Evolutionary conservation across 306 rosid genomes (phyloP).

Genomic region (Ziziphus jujuba): DNA sequence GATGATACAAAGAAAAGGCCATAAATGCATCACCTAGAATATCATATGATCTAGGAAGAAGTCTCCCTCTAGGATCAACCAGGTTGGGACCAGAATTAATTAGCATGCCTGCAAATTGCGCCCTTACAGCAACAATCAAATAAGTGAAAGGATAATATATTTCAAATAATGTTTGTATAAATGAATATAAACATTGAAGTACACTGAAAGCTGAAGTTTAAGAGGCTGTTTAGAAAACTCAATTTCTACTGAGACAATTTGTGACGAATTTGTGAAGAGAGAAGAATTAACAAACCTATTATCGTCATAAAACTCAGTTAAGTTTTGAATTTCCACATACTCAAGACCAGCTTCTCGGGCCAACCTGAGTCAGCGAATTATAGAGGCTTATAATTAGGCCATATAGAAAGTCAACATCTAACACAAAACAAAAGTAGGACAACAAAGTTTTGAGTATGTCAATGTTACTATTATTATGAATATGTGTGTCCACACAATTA

Average conservation of each 20-base stretch:
- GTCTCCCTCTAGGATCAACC: conserved; percentile 85
- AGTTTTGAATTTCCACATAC: conserved; percentile 90
- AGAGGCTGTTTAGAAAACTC: not conserved
- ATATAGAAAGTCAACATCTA: not conserved
- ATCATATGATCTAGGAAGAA: conserved; percentile 89
- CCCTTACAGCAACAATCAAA: conserved; percentile 49
- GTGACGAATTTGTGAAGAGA: conserved; percentile 9
- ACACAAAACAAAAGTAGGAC: not conserved
- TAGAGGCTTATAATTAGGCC: conserved; percentile 5
- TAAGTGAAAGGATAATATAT: conserved; percentile 21
- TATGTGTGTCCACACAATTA: not conserved
- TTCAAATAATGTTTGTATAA: not conserved
- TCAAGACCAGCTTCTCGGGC: conserved; percentile 99
- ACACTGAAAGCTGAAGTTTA: not conserved
- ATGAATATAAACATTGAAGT: not conserved
- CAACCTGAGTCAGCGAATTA: conserved; percentile 51
- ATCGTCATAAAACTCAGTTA: conserved; percentile 91
- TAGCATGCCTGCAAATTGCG: conserved; percentile 75
- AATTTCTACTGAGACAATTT: not conserved
- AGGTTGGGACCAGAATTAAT: conserved; percentile 63
- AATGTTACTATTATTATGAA: not conserved
- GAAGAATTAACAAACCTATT: conserved; percentile 58
- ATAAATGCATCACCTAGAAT: conserved; percentile 61
- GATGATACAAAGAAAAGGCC: conserved; percentile 7
- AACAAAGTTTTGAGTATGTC: not conserved